Conservation (phyloP, 768 basidiomycete genomes). For the Russula olivacea region DNA sequence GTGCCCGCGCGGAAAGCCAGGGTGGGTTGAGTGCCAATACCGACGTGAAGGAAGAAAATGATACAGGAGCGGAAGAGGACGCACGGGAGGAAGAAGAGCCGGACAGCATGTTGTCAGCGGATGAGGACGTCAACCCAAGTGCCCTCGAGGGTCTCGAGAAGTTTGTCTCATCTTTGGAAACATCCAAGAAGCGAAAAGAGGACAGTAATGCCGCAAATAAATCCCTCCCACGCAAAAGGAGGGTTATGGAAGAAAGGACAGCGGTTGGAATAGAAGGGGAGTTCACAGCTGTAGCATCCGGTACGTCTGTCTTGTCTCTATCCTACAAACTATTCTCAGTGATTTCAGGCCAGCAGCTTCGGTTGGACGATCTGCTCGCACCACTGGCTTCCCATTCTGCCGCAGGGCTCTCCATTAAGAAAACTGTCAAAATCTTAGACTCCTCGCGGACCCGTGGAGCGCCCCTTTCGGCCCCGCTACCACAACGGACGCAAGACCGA, state of each 20-base stretch:
- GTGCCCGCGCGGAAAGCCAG: neutral
- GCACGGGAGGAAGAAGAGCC: conserved; percentile 44
- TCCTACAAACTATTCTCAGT: conserved; percentile 6
- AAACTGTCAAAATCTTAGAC: conserved; percentile 58
- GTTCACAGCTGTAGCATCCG: conserved; percentile 17
- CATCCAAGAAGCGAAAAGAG: conserved; percentile 63
- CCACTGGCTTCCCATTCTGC: conserved; percentile 59
- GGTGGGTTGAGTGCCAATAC: conserved; percentile 29
- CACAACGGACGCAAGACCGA: conserved; percentile 80
- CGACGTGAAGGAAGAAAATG: conserved; percentile 6
- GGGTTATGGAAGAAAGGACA: conserved; percentile 18
- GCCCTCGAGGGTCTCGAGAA: conserved; percentile 64
- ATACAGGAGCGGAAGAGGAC: conserved; percentile 27
- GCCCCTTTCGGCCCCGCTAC: conserved; percentile 70
- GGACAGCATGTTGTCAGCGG: conserved; percentile 39
- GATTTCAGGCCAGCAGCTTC: conserved; percentile 48
- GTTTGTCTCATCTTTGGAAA: conserved; percentile 65
- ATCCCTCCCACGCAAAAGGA: conserved; percentile 18
- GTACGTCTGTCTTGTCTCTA: conserved; percentile 2
- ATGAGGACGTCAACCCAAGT: conserved; percentile 47
- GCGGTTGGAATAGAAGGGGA: conserved; percentile 22
- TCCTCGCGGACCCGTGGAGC: conserved; percentile 51
- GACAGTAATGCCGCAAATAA: conserved; percentile 1
- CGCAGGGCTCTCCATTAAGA: conserved; percentile 59
- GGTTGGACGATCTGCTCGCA: conserved; percentile 68